Conservation (phyloP, 108 stramenopile genomes). For the Nannochloropsis oceanica region DNA sequence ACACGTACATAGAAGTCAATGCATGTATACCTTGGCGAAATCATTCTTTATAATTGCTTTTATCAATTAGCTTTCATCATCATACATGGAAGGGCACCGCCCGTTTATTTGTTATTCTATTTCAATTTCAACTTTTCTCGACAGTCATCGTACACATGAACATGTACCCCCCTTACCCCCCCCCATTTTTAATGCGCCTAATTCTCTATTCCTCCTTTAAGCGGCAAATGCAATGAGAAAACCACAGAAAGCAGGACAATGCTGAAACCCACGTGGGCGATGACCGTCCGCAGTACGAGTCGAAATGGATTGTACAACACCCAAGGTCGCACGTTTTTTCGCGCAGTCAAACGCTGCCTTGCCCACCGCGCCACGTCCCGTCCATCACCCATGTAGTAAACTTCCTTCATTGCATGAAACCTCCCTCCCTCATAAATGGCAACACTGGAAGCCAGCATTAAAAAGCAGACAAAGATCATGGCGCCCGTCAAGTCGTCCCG, state of each 20-base stretch:
- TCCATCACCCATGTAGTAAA: not conserved
- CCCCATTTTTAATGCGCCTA: not conserved
- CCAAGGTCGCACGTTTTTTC: not conserved
- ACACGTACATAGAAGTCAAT: too few relatives aligned
- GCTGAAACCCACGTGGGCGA: not conserved
- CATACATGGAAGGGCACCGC: too few relatives aligned
- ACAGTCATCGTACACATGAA: not conserved
- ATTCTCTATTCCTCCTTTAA: not conserved
- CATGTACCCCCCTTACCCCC: not conserved
- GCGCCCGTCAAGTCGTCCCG: not conserved
- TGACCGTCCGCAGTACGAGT: not conserved
- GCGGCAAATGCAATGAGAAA: not conserved
- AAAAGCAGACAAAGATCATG: not conserved
- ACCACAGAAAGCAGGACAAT: not conserved
- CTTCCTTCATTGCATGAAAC: not conserved
- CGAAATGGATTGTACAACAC: not conserved
- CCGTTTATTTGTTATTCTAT: too few relatives aligned
- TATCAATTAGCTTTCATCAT: too few relatives aligned
- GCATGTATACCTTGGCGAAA: too few relatives aligned
- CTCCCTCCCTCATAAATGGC: not conserved
- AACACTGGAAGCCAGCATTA: not conserved
- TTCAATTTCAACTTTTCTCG: too few relatives aligned
- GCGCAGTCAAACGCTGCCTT: not conserved
- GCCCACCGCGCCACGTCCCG: not conserved
- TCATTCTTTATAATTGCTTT: too few relatives aligned